A percentile compares a stretch with the other conserved stretches of the same genome.
Conservation (phyloP, 257 asterid species). For the Anisodus tanguticus region DNA sequence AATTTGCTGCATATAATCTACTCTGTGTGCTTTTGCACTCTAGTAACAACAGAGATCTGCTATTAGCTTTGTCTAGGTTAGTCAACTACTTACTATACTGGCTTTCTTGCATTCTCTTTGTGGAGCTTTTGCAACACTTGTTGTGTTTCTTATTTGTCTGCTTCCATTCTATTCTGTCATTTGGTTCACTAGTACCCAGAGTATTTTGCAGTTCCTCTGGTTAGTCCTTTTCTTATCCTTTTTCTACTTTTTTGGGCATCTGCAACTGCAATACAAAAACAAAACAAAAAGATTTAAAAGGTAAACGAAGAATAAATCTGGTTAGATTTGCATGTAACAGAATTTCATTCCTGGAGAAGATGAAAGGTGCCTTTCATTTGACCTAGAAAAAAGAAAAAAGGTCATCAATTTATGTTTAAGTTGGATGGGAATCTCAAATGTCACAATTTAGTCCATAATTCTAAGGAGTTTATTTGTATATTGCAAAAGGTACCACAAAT, state of each 20-base stretch:
- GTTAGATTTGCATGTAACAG: constrained; percentile 15
- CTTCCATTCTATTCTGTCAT: constrained; percentile 9
- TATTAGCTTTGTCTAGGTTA: constrained; percentile 97
- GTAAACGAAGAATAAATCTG: background rate
- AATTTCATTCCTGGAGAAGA: background rate
- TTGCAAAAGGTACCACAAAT: background rate
- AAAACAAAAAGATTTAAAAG: background rate
- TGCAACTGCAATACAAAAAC: background rate
- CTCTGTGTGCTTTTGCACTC: constrained; percentile 88
- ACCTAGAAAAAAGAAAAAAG: background rate
- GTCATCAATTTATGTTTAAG: background rate
- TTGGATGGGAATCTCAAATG: constrained; percentile 25
- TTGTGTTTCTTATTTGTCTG: background rate
- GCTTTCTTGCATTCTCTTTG: constrained; percentile 25
- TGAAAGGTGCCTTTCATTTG: background rate
- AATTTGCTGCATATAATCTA: constrained; percentile 93
- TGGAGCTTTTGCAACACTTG: background rate
- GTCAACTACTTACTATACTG: constrained; percentile 34
- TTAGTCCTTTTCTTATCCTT: background rate
- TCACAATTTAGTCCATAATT: background rate
- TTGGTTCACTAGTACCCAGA: background rate
- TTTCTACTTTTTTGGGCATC: constrained; percentile 4
- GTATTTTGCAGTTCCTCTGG: constrained; percentile 3
- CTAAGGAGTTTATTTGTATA: background rate
- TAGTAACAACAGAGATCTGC: constrained; percentile 85